phyloP scores from a whole-genome alignment of 306 rosid genomes.

The Pyrus betulifolia region DNA sequence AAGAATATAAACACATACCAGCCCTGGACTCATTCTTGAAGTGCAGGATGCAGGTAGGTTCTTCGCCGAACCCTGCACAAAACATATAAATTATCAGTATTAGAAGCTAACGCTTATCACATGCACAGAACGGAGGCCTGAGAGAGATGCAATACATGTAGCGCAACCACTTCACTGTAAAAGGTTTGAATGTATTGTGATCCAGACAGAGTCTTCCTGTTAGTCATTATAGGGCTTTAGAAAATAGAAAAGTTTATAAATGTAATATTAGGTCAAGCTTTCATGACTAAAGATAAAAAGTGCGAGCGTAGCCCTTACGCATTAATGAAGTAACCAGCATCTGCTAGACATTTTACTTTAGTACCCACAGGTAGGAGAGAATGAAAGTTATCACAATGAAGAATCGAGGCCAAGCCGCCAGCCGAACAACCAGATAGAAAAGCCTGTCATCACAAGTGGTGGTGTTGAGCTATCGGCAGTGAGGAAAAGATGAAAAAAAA shows the following conservation, averaged over 20 bases:
- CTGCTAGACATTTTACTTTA: slow-evolving; percentile 80
- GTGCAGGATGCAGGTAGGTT: slow-evolving; percentile 77
- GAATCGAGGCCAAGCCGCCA: slow-evolving; percentile 79
- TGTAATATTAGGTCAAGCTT: no score
- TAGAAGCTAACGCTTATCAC: background rate
- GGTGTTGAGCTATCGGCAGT: background rate
- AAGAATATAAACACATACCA: slow-evolving; percentile 33
- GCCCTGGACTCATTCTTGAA: slow-evolving; percentile 61
- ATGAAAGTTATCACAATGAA: slow-evolving; percentile 77
- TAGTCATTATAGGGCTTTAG: background rate
- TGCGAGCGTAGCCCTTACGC: slow-evolving; percentile 30
- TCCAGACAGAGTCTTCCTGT: slow-evolving; percentile 86
- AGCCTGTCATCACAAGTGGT: slow-evolving; percentile 45
- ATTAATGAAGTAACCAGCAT: slow-evolving; percentile 90
- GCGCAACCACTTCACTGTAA: slow-evolving; percentile 53
- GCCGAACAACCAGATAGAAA: slow-evolving; percentile 95
- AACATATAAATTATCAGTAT: background rate
- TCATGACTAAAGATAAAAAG: no score
- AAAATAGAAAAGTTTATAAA: no score
- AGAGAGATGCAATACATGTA: slow-evolving; percentile 48
- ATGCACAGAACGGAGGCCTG: background rate
- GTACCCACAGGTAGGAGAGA: slow-evolving; percentile 50
- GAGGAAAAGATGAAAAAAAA: background rate
- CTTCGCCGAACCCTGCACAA: slow-evolving; percentile 59
- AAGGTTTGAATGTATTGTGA: slow-evolving; percentile 41